Percentiles rank a stretch among this genome's conserved stretches.
These are phyloP conservation scores for Apiospora koreana DNA, from an alignment of 2,329 filamentous ascomycete species.

Conservation along the genomic window DNA sequence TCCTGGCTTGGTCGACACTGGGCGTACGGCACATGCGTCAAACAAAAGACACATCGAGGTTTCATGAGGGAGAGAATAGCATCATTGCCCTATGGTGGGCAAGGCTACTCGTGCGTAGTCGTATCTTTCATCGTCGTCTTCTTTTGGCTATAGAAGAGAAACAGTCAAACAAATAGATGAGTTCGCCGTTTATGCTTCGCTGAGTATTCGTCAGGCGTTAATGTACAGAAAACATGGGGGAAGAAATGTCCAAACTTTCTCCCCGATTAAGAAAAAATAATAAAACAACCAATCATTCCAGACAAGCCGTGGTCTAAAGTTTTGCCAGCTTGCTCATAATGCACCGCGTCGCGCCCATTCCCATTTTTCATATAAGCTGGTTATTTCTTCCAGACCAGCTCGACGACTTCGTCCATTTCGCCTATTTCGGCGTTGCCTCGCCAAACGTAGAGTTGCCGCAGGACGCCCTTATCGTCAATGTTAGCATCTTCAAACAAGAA, in stretches of 20 bases:
- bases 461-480: conserved; percentile 38
- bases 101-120: background rate
- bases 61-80: background rate
- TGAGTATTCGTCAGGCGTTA: conserved; percentile 4
- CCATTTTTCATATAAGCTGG: background rate
- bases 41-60: background rate
- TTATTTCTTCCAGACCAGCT: conserved; percentile 48
- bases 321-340: background rate
- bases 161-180: background rate
- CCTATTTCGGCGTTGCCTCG: conserved; percentile 39
- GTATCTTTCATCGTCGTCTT: background rate
- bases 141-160: background rate
- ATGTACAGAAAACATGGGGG: background rate
- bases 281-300: background rate
- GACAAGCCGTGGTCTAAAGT: background rate
- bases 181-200: conserved; percentile 4
- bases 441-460: conserved; percentile 59
- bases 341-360: background rate
- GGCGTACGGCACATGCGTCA: no score
- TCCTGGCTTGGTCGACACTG: no score
- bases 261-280: background rate
- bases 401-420: conserved; percentile 49
- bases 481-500: conserved; percentile 49
- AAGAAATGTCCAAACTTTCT: conserved; percentile 3
- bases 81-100: background rate